These are phyloP conservation scores for Plicaturopsis crispa DNA, from an alignment of 768 basidiomycete genomes.

Conservation along the genomic window DNA sequence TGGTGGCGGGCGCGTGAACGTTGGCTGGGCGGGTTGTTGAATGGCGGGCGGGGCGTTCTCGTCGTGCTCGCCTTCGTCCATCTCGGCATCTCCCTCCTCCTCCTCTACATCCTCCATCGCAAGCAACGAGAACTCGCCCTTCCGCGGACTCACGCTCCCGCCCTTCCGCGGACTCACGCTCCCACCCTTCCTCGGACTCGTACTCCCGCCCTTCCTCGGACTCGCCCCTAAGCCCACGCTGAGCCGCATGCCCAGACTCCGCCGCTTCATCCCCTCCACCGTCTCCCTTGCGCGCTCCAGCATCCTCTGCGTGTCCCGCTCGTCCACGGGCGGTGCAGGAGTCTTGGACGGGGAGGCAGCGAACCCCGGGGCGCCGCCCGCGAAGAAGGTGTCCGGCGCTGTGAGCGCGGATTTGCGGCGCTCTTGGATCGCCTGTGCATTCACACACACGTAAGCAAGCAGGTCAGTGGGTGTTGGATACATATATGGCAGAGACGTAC, in stretches of 20 bases:
- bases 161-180: constrained; percentile 9
- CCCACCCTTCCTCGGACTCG: constrained; percentile 7
- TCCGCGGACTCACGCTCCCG: constrained; percentile 12
- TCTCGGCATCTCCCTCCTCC: constrained; percentile 26
- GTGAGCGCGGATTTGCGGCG: constrained; percentile 51
- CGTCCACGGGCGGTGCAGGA: constrained; percentile 16
- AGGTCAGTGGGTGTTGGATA: neutral
- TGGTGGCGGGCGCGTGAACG: constrained; percentile 12
- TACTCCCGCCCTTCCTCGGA: constrained; percentile 10
- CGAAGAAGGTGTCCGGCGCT: constrained; percentile 39
- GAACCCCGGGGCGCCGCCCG: constrained; percentile 47
- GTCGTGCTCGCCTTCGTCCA: constrained; percentile 44
- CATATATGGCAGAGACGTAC: constrained; percentile 1
- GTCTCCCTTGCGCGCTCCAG: constrained; percentile 29
- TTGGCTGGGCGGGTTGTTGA: constrained; percentile 12
- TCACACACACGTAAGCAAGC: neutral
- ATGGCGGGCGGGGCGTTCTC: constrained; percentile 28
- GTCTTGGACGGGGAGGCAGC: constrained; percentile 20
- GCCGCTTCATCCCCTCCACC: constrained; percentile 27
- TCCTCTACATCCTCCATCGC: constrained; percentile 11
- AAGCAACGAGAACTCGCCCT: constrained; percentile 6
- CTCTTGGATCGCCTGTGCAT: constrained; percentile 51
- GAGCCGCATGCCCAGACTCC: constrained; percentile 12
- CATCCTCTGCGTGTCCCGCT: constrained; percentile 24
- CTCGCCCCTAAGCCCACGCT: constrained; percentile 17